These are phyloP conservation scores for Sphaerulina musiva DNA, from an alignment of 2,329 filamentous ascomycete species.

Conservation along the genomic window DNA sequence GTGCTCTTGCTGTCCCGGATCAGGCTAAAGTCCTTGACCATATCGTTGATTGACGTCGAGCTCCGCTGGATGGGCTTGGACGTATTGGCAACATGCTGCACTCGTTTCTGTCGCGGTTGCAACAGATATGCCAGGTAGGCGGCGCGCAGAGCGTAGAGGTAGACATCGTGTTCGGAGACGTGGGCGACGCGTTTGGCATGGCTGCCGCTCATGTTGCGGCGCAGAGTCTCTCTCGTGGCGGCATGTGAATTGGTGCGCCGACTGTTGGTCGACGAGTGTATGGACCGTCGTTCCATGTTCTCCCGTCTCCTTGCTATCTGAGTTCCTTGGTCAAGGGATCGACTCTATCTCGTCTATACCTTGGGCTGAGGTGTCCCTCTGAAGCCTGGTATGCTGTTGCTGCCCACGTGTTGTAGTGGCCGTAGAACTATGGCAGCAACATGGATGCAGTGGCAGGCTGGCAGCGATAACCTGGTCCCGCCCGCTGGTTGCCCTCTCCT, in stretches of 20 bases:
- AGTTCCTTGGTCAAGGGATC: no score
- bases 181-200: slow-evolving; percentile 17
- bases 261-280: slow-evolving; percentile 30
- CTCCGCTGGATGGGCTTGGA: slow-evolving; percentile 60
- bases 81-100: slow-evolving; percentile 67
- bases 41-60: slow-evolving; percentile 67
- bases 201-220: slow-evolving; percentile 37
- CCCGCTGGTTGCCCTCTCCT: not conserved
- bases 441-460: not conserved
- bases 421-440: not conserved
- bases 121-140: slow-evolving; percentile 90
- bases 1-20: slow-evolving; percentile 63
- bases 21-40: slow-evolving; percentile 78
- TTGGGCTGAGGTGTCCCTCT: no score
- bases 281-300: slow-evolving; percentile 28
- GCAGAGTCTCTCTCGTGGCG: slow-evolving; percentile 33
- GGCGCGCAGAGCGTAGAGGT: slow-evolving; percentile 80
- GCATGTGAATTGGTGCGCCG: slow-evolving; percentile 41
- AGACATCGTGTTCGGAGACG: slow-evolving; percentile 65
- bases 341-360: no score
- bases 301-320: not conserved
- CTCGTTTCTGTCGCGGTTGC: slow-evolving; percentile 80
- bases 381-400: not conserved
- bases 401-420: not conserved
- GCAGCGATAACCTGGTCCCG: not conserved